Percentiles rank a stretch among this genome's conserved stretches.
phyloP scores from a whole-genome alignment of 495 filamentous ascomycete genomes.

The Penicillium cataractarum region DNA sequence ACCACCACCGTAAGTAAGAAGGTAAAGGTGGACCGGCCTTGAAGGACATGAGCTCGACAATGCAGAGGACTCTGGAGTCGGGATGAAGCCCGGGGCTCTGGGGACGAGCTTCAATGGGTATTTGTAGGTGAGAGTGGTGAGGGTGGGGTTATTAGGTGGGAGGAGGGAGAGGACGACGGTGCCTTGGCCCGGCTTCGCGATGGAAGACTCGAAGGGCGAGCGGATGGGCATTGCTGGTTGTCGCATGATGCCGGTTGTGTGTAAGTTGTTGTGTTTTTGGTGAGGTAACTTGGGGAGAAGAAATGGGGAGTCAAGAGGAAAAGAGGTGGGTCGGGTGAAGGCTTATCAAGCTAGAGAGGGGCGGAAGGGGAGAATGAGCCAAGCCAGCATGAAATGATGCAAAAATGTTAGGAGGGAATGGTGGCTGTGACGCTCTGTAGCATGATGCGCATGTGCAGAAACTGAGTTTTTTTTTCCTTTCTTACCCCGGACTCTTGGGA shows the following conservation, averaged over 20 bases:
- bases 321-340: slow-evolving; percentile 1
- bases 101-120: slow-evolving; percentile 95
- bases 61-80: slow-evolving; percentile 28
- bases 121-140: slow-evolving; percentile 79
- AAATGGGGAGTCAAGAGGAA: neutral
- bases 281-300: neutral
- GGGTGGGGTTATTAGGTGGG: slow-evolving; percentile 69
- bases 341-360: slow-evolving; percentile 17
- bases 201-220: slow-evolving; percentile 69
- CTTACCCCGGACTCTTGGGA: slow-evolving; percentile 30
- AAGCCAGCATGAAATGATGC: slow-evolving; percentile 16
- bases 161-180: slow-evolving; percentile 72
- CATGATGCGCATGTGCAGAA: slow-evolving; percentile 22
- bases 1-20: slow-evolving; percentile 94
- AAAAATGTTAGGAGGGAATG: slow-evolving; percentile 13
- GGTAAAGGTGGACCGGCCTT: slow-evolving; percentile 68
- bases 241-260: slow-evolving; percentile 28
- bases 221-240: slow-evolving; percentile 43
- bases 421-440: slow-evolving; percentile 18
- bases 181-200: slow-evolving; percentile 76
- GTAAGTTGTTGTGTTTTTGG: neutral
- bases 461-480: slow-evolving; percentile 10
- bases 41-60: slow-evolving; percentile 33
- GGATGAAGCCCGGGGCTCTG: slow-evolving; percentile 51
- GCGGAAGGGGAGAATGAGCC: slow-evolving; percentile 17